Base-by-base conservation (phyloP, 306 rosid genomes). In the Cucurbita ficifolia region DNA sequence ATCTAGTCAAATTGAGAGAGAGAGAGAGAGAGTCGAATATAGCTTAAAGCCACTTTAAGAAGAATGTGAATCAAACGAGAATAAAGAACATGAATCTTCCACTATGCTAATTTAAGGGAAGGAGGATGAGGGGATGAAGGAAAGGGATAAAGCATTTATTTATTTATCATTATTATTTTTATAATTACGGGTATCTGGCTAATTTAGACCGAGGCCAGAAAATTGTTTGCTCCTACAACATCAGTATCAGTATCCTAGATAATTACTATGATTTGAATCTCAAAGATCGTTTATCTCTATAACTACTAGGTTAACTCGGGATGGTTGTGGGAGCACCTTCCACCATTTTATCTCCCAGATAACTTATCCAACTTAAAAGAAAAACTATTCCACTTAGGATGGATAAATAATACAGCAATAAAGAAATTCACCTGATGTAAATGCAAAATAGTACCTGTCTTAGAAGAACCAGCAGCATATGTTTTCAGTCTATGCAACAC, bases 381-480 rank as follows among this genome's bases (percentile, higher is more conserved):
- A 36, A 16, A 36, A 6, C 22, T 33, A 36, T 7, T 61, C 46
- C 22, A 11, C 12, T 8, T 61, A 13, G 19, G 16, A 60, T 36
- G 67, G 42, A 60, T 33, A 60, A 60, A 35, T 1, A 36, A 12
- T 61, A 14, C 45, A 61, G 46, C 18, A 33, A 36, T 6, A 22
- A 36, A n/a, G 22, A 16, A 61, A 61, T 58, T 60, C 42, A 29
- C 17, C 5, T 17, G 46, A 36, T 3, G 49, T 62, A 62, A 12
- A 33, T 58, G 64, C 48, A 48, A 22, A 29, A 53, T 53, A 4
- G 19, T 81, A 93, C 97, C 92, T 80, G 92, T 29, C 82, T 80
- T 94, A 39, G 94, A 89, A 80, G 98, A 94, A 79, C 98, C 97
- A 73, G 98, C 60, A 3, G 92, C 98, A 75, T 87, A 70, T 64